These are phyloP conservation scores for Chlorella sorokiniana DNA, from an alignment of 139 green algal genomes.

Conservation along the genomic window DNA sequence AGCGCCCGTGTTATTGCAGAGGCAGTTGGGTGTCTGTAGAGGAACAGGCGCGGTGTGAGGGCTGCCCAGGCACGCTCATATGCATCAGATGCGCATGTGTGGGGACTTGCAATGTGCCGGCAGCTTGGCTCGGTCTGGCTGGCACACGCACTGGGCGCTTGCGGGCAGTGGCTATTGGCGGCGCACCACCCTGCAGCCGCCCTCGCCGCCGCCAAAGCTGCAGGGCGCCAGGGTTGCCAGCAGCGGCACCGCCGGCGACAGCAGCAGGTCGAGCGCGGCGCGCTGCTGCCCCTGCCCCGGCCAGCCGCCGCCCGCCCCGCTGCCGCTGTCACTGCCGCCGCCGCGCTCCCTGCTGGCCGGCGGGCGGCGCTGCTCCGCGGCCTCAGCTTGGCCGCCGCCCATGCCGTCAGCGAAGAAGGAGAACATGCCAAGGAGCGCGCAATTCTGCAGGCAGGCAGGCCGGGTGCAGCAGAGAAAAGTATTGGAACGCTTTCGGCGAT, in stretches of 20 bases:
- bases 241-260: conserved; percentile 27
- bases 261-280: background rate
- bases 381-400: background rate
- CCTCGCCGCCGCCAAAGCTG: background rate
- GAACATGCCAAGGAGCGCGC: conserved; percentile 45
- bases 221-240: conserved; percentile 25
- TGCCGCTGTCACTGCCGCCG: background rate
- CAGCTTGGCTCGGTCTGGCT: too few species aligned
- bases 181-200: conserved; percentile 3
- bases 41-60: too few species aligned
- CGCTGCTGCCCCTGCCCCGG: background rate
- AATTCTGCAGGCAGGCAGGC: conserved; percentile 36
- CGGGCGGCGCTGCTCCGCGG: background rate
- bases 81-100: too few species aligned
- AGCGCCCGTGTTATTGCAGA: too few species aligned
- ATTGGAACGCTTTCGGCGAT: background rate
- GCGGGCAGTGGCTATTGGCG: too few species aligned
- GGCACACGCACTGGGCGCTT: too few species aligned
- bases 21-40: too few species aligned
- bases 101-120: too few species aligned
- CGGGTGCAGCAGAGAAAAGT: background rate
- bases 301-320: background rate
- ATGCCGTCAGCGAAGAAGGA: conserved; percentile 52
- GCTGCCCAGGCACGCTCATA: too few species aligned
- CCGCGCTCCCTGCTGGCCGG: background rate